Base-by-base conservation (phyloP, 2,329 filamentous ascomycete genomes). In the Cladorrhinum sp. region DNA sequence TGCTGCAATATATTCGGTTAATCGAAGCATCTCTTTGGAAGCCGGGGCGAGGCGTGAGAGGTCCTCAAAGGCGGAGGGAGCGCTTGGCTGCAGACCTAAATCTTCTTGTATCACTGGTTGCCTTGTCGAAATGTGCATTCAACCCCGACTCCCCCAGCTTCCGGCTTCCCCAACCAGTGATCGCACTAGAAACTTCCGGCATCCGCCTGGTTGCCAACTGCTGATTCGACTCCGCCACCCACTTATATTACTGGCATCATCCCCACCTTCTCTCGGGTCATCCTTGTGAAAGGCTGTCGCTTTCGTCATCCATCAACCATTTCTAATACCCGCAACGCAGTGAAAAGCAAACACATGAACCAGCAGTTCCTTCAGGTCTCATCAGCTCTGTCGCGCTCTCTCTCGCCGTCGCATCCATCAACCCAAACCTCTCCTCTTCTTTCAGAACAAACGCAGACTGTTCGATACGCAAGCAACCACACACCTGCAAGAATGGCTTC, bases 401-500 rank as follows among this genome's bases (percentile, higher is more conserved):
- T 36, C 7, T 36, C 12, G 12, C 12, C 33, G 14, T 16, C 33
- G 14, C 12, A 4, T 28, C 26, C 26, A 28, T 28, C 26, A 28
- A 36, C 33, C 18, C 14, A 12, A 26, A 16, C 20, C 20, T 51
- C 49, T 4, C 18, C 42, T 8, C 42, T 21, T 20, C 18, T 46
- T 3, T 36, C 20, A 21, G 26, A 28, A 49, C 54, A 33, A 48
- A 30, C 52, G 20, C 24, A 10, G 9, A 58, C 30, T 12, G 1
- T 6, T 18, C 46, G 28, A 20, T 46, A 7, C 5, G 3, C 36
- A 42, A 42, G 6, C 46, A 50, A 18, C 46, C 46, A 50, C 12
- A 59, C 24, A 58, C 7, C 57, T 33, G 26, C 42, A 48, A 64
- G 24, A 53, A 73, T 73, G 71, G 65, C 72, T 24, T 63, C 86